Percentiles rank a stretch among this genome's conserved stretches.
Evolutionary conservation across 495 filamentous ascomycete species (phyloP).

Genomic region (Stereocaulon alpinum): DNA sequence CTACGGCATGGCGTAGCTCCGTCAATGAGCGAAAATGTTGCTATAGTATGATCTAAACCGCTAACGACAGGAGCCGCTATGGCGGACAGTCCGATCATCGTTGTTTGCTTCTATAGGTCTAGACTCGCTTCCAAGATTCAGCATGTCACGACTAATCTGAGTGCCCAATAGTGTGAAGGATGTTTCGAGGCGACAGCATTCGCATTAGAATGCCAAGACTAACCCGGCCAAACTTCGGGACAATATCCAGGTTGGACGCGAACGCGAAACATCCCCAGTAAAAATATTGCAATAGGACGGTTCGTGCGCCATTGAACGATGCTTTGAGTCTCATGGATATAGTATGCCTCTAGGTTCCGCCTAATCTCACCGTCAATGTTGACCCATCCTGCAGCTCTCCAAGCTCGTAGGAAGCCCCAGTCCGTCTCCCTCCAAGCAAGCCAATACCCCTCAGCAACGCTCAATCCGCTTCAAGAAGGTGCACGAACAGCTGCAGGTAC

Average conservation of each 20-base stretch:
- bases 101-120: too few relatives aligned
- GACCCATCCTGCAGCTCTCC: constrained; percentile 54
- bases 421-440: constrained; percentile 48
- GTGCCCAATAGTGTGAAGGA: too few relatives aligned
- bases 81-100: too few relatives aligned
- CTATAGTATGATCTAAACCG: too few relatives aligned
- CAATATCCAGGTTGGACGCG: not conserved
- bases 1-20: too few relatives aligned
- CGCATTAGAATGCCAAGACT: not conserved
- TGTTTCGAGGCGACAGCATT: too few relatives aligned
- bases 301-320: not conserved
- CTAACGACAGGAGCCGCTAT: too few relatives aligned
- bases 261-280: not conserved
- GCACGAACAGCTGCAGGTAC: constrained; percentile 73
- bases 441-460: constrained; percentile 72
- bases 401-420: constrained; percentile 77
- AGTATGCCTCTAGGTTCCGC: constrained; percentile 20
- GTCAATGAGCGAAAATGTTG: too few relatives aligned
- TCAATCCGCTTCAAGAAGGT: constrained; percentile 82
- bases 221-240: not conserved
- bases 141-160: too few relatives aligned
- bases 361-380: not conserved
- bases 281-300: not conserved
- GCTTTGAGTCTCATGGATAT: constrained; percentile 28
- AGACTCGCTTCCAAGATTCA: too few relatives aligned